Evolutionary conservation across 495 filamentous ascomycete species (phyloP), one percentile per base, ranked within the genome.

Genomic region (Penicillium diatomitis): DNA sequence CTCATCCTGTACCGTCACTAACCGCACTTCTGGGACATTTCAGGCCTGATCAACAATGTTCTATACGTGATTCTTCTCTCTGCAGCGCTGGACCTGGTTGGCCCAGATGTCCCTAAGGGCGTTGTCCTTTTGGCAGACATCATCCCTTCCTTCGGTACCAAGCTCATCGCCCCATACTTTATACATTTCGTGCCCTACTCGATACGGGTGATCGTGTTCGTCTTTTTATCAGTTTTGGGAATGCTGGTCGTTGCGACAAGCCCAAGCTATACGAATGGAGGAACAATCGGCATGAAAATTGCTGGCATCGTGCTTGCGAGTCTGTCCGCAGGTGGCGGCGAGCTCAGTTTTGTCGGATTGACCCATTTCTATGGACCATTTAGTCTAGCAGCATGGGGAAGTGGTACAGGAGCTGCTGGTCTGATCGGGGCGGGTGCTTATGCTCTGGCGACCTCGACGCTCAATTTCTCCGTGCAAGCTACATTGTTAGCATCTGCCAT

Each of bases 21-120:
- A 20, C 20, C 20, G 20, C 20, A 20, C 2, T 20, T 20, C 20
- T 20, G 20, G 20, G 20, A 20, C 20, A 20, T 20, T 20, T 20
- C 20, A 97, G 91, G 92, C 46, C 74, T 96, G 5, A 87, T 98
- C 64, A 98, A 98, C 68, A 97, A 96, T 71, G 86, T 98, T 60
- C 86, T 96, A 67, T 98, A 97, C 64, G 90, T 98, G 32, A 85
- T 98, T 63, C 88, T 98, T 64, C 82, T 98, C 55, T 90, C 90
- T 9, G 86, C 92, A n/a, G 91, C 92, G 20, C 84, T 95, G 50
- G 92, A 98, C 63, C 84, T 98, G 49, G 92, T 97, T 61, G 90
- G 90, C 8, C 81, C 85, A 35, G 61, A 70, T 41, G 73, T 95
- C 1, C 92, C 91, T 30, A 96, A 96, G 65, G 88, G 83, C 48